A percentile compares a stretch with the other conserved stretches of the same genome.
Conservation (phyloP, 176 grass and related monocot genomes). For the Luzula sylvatica region DNA sequence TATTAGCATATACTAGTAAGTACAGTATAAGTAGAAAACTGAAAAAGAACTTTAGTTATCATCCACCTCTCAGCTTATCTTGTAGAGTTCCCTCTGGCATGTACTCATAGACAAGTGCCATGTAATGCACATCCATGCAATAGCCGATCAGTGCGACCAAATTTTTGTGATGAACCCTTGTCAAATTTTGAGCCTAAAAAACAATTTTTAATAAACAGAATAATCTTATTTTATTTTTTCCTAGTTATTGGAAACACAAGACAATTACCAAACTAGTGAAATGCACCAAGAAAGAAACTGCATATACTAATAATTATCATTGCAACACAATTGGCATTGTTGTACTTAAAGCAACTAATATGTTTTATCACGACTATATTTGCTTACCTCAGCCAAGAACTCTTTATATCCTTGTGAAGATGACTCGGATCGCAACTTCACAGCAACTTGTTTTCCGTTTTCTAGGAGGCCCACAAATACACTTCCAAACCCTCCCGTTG, state of each 20-base stretch:
- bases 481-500: conserved; percentile 32
- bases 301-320: not conserved
- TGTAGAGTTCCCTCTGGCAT: conserved; percentile 31
- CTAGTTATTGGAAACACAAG: no score
- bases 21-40: not conserved
- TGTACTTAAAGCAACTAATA: not conserved
- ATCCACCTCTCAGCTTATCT: conserved; percentile 31
- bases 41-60: not conserved
- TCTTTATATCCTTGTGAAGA: conserved; percentile 36
- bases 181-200: conserved; percentile 25
- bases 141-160: conserved; percentile 42
- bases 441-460: conserved; percentile 32
- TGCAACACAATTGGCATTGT: not conserved
- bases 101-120: conserved; percentile 34
- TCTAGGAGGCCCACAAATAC: conserved; percentile 35
- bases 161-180: conserved; percentile 38
- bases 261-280: no score
- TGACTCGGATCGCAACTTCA: conserved; percentile 28
- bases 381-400: conserved; percentile 46
- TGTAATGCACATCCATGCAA: conserved; percentile 25
- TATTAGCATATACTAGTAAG: not conserved
- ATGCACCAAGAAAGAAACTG: not conserved
- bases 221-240: not conserved
- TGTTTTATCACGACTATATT: not conserved
- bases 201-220: not conserved